These are phyloP conservation scores for Boletus semigastroideus DNA, from an alignment of 1,284 basidiomycete species.

Conservation along the genomic window DNA sequence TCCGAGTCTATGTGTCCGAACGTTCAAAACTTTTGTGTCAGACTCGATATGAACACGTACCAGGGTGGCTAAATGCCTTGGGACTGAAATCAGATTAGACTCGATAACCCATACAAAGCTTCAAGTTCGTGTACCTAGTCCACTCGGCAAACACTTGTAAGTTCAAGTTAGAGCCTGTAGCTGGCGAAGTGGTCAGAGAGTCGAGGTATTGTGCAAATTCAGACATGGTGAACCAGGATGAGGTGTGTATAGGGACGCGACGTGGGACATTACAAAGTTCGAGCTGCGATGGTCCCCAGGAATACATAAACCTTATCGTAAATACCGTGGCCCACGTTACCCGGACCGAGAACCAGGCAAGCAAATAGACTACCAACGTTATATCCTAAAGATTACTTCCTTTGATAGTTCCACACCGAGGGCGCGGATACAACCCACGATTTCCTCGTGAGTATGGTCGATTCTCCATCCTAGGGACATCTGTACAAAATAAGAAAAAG, in stretches of 20 bases:
- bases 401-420: conserved; percentile 42
- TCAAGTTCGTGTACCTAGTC: conserved; percentile 23
- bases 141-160: conserved; percentile 22
- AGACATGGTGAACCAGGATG: conserved; percentile 14
- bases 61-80: conserved; percentile 11
- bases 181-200: conserved; percentile 17
- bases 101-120: conserved; percentile 5
- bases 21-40: conserved; percentile 5
- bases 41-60: conserved; percentile 12
- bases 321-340: not conserved
- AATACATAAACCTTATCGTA: not conserved
- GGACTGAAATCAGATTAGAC: conserved; percentile 23
- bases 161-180: conserved; percentile 12
- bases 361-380: not conserved
- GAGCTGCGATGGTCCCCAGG: not conserved
- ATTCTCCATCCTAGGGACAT: conserved; percentile 31
- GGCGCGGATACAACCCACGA: conserved; percentile 38
- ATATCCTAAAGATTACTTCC: conserved; percentile 36
- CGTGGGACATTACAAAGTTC: conserved; percentile 10
- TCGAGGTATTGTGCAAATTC: conserved; percentile 27
- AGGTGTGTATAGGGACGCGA: not conserved
- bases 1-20: conserved; percentile 13
- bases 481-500: conserved; percentile 20
- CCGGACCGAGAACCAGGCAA: not conserved
- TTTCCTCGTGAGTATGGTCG: conserved; percentile 25